Evolutionary conservation across 2,329 filamentous ascomycete species (phyloP).

Genomic region (Hypoxylon sp.): DNA sequence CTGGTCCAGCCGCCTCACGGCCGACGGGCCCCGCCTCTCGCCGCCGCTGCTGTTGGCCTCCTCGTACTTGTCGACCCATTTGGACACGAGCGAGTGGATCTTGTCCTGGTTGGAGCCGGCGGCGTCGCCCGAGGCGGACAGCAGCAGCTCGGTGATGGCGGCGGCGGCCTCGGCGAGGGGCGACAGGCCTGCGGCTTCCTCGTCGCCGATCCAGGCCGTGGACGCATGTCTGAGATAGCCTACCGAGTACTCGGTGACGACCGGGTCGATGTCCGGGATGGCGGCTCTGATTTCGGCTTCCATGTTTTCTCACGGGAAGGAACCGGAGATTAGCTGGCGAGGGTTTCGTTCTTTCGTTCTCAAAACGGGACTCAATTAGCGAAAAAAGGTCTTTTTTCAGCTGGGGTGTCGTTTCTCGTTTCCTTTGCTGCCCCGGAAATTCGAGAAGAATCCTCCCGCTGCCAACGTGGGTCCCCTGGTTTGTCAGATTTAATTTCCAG

Average conservation of each 20-base stretch:
- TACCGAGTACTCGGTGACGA: constrained; percentile 91
- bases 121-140: constrained; percentile 91
- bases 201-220: constrained; percentile 80
- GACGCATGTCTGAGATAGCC: constrained; percentile 96
- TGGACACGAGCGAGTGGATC: constrained; percentile 85
- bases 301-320: constrained; percentile 63
- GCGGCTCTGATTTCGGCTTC: constrained; percentile 87
- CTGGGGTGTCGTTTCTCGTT: constrained; percentile 13
- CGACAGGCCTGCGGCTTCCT: constrained; percentile 75
- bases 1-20: constrained; percentile 88
- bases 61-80: constrained; percentile 87
- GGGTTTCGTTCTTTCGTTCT: constrained; percentile 10
- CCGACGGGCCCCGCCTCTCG: constrained; percentile 77
- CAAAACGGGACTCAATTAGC: constrained; percentile 35
- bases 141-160: constrained; percentile 85
- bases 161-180: constrained; percentile 87
- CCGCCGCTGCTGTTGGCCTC: constrained; percentile 79
- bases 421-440: constrained; percentile 22
- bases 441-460: constrained; percentile 18
- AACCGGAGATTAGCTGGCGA: constrained; percentile 33
- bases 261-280: constrained; percentile 87
- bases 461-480: constrained; percentile 30
- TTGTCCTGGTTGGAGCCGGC: constrained; percentile 77
- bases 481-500: constrained; percentile 39
- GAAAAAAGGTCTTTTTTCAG: constrained; percentile 18